Evolutionary conservation across 1,284 basidiomycete genomes (phyloP).

Genomic region (Cutaneotrichosporon spelunceum): DNA sequence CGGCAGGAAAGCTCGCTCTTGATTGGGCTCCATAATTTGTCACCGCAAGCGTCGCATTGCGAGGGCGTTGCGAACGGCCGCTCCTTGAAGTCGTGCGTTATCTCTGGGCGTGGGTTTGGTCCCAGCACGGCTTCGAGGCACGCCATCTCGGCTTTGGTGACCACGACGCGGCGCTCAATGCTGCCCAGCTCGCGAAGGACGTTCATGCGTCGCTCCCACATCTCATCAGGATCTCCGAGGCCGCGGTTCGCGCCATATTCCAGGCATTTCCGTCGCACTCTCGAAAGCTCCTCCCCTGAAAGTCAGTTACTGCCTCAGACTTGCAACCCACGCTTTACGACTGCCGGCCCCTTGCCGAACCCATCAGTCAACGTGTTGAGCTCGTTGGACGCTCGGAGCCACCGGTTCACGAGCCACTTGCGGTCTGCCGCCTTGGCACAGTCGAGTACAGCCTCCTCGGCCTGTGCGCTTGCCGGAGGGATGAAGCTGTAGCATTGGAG

Average conservation of each 20-base stretch:
- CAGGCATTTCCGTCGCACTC: slow-evolving; percentile 12
- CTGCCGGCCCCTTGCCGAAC: slow-evolving; percentile 10
- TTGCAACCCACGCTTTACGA: slow-evolving; percentile 15
- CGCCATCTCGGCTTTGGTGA: slow-evolving; percentile 23
- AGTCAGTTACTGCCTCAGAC: not conserved
- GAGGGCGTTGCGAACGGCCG: slow-evolving; percentile 20
- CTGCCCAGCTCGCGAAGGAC: slow-evolving; percentile 21
- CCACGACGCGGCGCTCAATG: slow-evolving; percentile 19
- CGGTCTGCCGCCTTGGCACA: slow-evolving; percentile 19
- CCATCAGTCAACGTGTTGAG: slow-evolving; percentile 13
- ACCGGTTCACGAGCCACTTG: slow-evolving; percentile 27
- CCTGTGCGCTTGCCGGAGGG: slow-evolving; percentile 9
- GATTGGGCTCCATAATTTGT: slow-evolving; percentile 22
- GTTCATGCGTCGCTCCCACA: slow-evolving; percentile 23
- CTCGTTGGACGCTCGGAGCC: slow-evolving; percentile 10
- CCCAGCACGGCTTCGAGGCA: slow-evolving; percentile 25
- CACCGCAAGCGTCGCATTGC: slow-evolving; percentile 24
- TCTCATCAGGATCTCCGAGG: slow-evolving; percentile 24
- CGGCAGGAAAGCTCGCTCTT: slow-evolving; percentile 22
- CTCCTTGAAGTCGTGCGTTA: slow-evolving; percentile 27
- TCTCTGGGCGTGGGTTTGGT: slow-evolving; percentile 19
- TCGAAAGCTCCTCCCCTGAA: slow-evolving; percentile 12
- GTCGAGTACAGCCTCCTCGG: slow-evolving; percentile 17
- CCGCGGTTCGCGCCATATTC: slow-evolving; percentile 19
- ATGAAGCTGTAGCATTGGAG: slow-evolving; percentile 10